Evolutionary conservation across 306 rosid species (phyloP), one percentile per base, ranked within the genome.

Genomic region (Alnus glutinosa): DNA sequence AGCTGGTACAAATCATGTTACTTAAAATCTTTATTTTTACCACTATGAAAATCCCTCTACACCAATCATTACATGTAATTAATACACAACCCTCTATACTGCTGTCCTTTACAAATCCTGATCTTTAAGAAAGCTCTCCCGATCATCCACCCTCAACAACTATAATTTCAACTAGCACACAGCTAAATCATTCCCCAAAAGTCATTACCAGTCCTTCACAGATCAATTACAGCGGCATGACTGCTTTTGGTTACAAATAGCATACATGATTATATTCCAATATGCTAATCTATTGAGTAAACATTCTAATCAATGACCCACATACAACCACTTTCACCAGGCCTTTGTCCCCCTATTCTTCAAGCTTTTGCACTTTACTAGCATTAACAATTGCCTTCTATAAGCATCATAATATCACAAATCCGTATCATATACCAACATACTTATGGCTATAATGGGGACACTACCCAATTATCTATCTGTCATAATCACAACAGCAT

Each of bases 61-160:
- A 64, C 70, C 39, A 62, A 64, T 28, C 34, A 37, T 9, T 73
- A 48, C 13, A 55, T 1, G 2, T 7, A 3, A 18, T 67, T 14
- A 5, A 67, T 8, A 16, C 46, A n/a, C 49, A 67, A 37, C 1
- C 46, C 37, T 5, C 64, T 28, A 64, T 69, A 77, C 16, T 44
- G 64, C 70, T 71, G 47, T 50, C 70, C 46, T 59, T 59, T 12
- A 59, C 34, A 59, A 19, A 14, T 19, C 50, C 30, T 63, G 74
- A 55, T 71, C 30, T 73, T 52, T 70, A 16, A 58, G 47, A 42
- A 30, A 66, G 57, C 70, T 15, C 66, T 48, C 64, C 54, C 19
- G n/a, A 37, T 4, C 77, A 68, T 73, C 78, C 63, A 66, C 75
- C 69, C 79, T 61, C 36, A 51, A 51, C 55, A 70, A 51, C 47